phyloP scores from a whole-genome alignment of 2,329 filamentous ascomycete species.

The Ustulina deusta region DNA sequence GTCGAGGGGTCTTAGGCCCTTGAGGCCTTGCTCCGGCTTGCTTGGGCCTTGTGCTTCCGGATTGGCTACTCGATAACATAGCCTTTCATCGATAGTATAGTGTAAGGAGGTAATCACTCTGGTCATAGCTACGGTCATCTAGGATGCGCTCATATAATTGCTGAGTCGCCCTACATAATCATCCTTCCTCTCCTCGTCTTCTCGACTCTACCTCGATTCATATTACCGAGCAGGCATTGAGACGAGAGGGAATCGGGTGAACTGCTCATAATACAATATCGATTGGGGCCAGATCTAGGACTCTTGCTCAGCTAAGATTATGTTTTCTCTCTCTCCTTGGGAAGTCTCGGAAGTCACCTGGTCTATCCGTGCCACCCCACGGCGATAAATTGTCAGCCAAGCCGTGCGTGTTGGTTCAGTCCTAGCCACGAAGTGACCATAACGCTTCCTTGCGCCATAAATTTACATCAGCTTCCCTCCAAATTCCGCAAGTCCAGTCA shows the following conservation, averaged over 20 bases:
- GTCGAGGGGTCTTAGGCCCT: slow-evolving; percentile 30
- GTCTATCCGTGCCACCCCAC: slow-evolving; percentile 34
- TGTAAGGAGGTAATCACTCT: slow-evolving; percentile 24
- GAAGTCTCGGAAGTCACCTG: slow-evolving; percentile 34
- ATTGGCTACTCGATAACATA: slow-evolving; percentile 32
- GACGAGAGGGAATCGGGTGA: slow-evolving; percentile 11
- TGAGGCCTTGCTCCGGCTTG: slow-evolving; percentile 10
- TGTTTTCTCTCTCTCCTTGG: slow-evolving; percentile 27
- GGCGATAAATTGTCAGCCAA: slow-evolving; percentile 38
- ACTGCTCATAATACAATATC: slow-evolving; percentile 16
- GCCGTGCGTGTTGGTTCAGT: slow-evolving; percentile 34
- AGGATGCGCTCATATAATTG: slow-evolving; percentile 36
- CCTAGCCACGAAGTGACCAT: slow-evolving; percentile 36
- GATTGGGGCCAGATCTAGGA: slow-evolving; percentile 35
- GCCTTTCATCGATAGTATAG: slow-evolving; percentile 24
- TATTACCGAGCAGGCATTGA: slow-evolving; percentile 12
- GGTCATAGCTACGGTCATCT: slow-evolving; percentile 25
- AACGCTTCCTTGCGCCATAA: slow-evolving; percentile 35
- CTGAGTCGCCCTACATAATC: slow-evolving; percentile 25
- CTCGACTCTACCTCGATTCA: slow-evolving; percentile 25
- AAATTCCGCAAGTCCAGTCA: slow-evolving; percentile 27
- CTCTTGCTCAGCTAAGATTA: slow-evolving; percentile 39
- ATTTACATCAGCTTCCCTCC: slow-evolving; percentile 36
- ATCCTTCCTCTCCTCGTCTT: slow-evolving; percentile 17
- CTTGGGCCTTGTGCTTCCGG: slow-evolving; percentile 31